These are phyloP conservation scores for Monosporascus sp. DNA, from an alignment of 2,329 filamentous ascomycete genomes.

Conservation along the genomic window DNA sequence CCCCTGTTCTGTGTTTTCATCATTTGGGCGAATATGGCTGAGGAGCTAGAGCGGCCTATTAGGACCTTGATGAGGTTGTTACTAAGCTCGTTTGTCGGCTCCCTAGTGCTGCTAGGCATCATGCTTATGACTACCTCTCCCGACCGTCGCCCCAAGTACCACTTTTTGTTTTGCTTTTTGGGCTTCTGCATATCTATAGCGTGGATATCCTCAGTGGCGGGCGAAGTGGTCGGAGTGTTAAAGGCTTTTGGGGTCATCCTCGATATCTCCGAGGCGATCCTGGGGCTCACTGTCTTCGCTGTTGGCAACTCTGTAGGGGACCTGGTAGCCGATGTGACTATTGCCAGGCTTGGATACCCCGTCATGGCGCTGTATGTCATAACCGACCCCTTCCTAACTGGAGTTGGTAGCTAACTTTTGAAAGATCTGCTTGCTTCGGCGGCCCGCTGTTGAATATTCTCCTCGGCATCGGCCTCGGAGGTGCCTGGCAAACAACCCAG, in stretches of 20 bases:
- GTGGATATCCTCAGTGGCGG: constrained; percentile 94
- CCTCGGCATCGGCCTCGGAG: constrained; percentile 86
- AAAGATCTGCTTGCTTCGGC: constrained; percentile 85
- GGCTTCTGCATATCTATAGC: constrained; percentile 89
- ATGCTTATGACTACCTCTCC: constrained; percentile 66
- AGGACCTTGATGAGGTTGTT: constrained; percentile 50
- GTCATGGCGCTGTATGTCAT: constrained; percentile 76
- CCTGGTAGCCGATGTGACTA: constrained; percentile 88
- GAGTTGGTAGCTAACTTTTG: constrained; percentile 15
- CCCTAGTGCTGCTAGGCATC: constrained; percentile 58
- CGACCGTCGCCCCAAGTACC: constrained; percentile 63
- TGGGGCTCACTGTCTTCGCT: constrained; percentile 92
- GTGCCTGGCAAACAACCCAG: constrained; percentile 78
- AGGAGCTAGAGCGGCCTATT: constrained; percentile 50
- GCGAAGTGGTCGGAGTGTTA: constrained; percentile 90
- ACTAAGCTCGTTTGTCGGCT: constrained; percentile 62
- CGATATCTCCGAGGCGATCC: constrained; percentile 88
- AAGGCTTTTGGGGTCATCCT: constrained; percentile 90
- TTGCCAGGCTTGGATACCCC: constrained; percentile 87
- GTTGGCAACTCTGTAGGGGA: constrained; percentile 94
- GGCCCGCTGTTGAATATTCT: constrained; percentile 97
- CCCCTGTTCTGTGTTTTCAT: constrained; percentile 78
- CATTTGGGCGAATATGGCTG: constrained; percentile 61
- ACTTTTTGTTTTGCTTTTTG: constrained; percentile 75
- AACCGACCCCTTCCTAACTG: neutral